These are phyloP conservation scores for Planoprotostelium fungivorum DNA, from an alignment of 78 protist species.

Conservation along the genomic window DNA sequence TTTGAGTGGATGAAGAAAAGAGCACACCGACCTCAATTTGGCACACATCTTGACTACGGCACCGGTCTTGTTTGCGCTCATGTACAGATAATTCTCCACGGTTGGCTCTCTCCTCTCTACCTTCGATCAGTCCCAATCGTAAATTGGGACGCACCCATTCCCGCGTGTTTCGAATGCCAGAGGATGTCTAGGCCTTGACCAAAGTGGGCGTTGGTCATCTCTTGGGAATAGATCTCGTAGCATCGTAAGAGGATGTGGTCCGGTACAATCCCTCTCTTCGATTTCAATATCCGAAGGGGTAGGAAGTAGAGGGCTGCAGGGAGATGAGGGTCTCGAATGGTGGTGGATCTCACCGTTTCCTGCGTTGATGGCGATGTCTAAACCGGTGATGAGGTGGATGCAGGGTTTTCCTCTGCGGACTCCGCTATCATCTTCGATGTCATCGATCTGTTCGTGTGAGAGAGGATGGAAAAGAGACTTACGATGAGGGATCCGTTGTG, in stretches of 20 bases:
- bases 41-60: background rate
- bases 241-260: background rate
- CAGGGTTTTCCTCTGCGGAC: slow-evolving; percentile 5
- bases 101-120: slow-evolving; percentile 2
- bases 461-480: too few species aligned
- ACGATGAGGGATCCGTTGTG: slow-evolving; percentile 2
- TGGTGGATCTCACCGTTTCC: slow-evolving; percentile 6
- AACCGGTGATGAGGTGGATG: slow-evolving; percentile 4
- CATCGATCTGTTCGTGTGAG: background rate
- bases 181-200: background rate
- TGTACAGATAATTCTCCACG: slow-evolving; percentile 1
- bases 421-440: background rate
- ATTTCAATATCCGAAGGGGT: background rate
- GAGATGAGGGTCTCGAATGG: background rate
- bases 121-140: background rate
- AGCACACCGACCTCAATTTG: background rate
- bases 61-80: slow-evolving; percentile 8
- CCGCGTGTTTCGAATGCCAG: background rate
- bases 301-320: slow-evolving; percentile 3
- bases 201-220: background rate
- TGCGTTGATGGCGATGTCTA: slow-evolving; percentile 7
- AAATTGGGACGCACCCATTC: background rate
- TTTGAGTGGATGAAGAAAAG: too few species aligned
- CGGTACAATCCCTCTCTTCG: background rate
- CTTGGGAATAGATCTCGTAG: slow-evolving; percentile 8